Conservation (phyloP, 371 early-diverging fungal species). For the Nosema muscidifuracis region DNA sequence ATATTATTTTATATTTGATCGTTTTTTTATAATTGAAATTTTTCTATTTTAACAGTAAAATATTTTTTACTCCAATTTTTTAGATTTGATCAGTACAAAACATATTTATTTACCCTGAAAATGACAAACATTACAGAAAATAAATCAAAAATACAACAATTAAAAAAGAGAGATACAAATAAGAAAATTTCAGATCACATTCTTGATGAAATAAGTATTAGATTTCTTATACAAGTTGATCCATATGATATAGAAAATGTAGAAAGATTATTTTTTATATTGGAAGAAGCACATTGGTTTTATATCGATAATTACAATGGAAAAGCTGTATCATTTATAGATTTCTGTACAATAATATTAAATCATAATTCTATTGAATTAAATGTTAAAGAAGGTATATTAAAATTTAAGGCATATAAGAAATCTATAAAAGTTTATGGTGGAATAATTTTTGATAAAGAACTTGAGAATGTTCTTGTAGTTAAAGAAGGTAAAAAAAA, state of each 20-base stretch:
- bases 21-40: too few species aligned
- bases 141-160: not conserved
- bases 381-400: conserved; percentile 73
- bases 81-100: too few species aligned
- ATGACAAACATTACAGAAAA: not conserved
- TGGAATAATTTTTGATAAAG: conserved; percentile 81
- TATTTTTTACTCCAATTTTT: too few species aligned
- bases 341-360: conserved; percentile 48
- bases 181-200: conserved; percentile 46
- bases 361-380: conserved; percentile 51
- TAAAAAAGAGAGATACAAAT: not conserved
- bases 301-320: conserved; percentile 90
- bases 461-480: conserved; percentile 70
- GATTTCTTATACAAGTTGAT: conserved; percentile 91
- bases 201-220: conserved; percentile 55
- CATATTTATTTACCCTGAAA: not conserved
- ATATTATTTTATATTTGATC: too few species aligned
- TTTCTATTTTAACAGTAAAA: too few species aligned
- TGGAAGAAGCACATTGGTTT: conserved; percentile 99
- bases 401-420: conserved; percentile 85
- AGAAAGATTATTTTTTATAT: conserved; percentile 89
- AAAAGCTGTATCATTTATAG: conserved; percentile 65
- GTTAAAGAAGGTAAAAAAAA: conserved; percentile 79
- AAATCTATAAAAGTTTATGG: conserved; percentile 93
- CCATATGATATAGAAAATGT: conserved; percentile 76